These are phyloP conservation scores for Candida broadrunensis DNA, from an alignment of 805 yeast species.

Conservation along the genomic window DNA sequence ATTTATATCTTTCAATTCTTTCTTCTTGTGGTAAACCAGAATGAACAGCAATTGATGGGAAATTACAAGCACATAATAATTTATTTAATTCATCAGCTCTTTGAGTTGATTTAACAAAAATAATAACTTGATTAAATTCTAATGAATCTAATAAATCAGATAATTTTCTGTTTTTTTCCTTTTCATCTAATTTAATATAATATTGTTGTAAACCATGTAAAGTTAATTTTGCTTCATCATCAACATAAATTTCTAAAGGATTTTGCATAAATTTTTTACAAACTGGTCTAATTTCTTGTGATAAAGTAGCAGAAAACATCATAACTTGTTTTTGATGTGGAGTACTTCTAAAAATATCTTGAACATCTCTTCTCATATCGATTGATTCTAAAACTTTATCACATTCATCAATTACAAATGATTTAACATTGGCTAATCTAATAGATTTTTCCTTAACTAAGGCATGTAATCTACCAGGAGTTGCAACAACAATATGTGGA, in stretches of 20 bases:
- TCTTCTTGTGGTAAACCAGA: conserved; percentile 95
- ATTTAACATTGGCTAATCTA: conserved; percentile 84
- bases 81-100: conserved; percentile 92
- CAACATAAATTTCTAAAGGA: conserved; percentile 95
- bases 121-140: conserved; percentile 97
- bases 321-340: conserved; percentile 98
- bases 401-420: conserved; percentile 96
- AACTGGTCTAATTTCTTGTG: conserved; percentile 91
- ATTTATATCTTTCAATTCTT: conserved; percentile 94
- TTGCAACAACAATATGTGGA: conserved; percentile 96
- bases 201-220: conserved; percentile 98
- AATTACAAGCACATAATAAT: conserved; percentile 84
- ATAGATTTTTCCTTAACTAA: conserved; percentile 87
- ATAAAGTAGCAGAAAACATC: conserved; percentile 98
- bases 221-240: conserved; percentile 95
- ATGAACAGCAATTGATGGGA: conserved; percentile 97
- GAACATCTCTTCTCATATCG: conserved; percentile 98
- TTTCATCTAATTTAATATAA: conserved; percentile 84
- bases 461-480: conserved; percentile 97
- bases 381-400: conserved; percentile 90
- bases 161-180: conserved; percentile 88
- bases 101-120: conserved; percentile 85
- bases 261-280: conserved; percentile 98
- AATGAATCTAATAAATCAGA: conserved; percentile 89
- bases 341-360: conserved; percentile 94